Evolutionary conservation across 202 grass and related monocot species (phyloP).

Genomic region (Panicum virgatum): DNA sequence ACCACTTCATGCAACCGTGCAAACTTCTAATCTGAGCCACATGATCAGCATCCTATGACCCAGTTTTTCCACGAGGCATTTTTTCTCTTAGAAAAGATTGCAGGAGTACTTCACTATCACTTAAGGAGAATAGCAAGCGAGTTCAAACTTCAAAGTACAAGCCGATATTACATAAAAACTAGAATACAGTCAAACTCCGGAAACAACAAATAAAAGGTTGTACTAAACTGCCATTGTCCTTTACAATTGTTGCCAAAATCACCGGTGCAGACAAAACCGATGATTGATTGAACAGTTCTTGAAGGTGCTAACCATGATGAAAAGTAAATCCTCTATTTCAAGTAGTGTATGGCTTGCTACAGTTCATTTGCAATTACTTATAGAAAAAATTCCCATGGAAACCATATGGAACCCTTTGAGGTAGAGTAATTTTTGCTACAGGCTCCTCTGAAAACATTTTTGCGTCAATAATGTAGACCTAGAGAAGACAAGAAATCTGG

Average conservation of each 20-base stretch:
- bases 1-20: no score
- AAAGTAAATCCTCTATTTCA: not conserved
- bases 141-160: no score
- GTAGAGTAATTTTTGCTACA: constrained; percentile 35
- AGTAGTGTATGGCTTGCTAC: not conserved
- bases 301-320: not conserved
- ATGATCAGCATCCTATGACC: no score
- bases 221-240: constrained; percentile 7
- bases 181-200: no score
- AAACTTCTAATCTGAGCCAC: no score
- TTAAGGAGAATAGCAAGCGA: no score
- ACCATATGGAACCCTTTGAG: constrained; percentile 51
- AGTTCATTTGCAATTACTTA: constrained; percentile 20
- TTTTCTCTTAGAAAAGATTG: no score
- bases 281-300: not conserved
- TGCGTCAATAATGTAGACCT: constrained; percentile 51
- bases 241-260: not conserved
- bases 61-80: no score
- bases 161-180: no score
- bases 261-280: not conserved
- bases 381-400: constrained; percentile 43
- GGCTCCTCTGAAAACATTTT: constrained; percentile 46
- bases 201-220: no score
- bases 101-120: no score
- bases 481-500: not conserved